Conservation (phyloP, 257 asterid species). For the Dorcoceras hygrometricum region DNA sequence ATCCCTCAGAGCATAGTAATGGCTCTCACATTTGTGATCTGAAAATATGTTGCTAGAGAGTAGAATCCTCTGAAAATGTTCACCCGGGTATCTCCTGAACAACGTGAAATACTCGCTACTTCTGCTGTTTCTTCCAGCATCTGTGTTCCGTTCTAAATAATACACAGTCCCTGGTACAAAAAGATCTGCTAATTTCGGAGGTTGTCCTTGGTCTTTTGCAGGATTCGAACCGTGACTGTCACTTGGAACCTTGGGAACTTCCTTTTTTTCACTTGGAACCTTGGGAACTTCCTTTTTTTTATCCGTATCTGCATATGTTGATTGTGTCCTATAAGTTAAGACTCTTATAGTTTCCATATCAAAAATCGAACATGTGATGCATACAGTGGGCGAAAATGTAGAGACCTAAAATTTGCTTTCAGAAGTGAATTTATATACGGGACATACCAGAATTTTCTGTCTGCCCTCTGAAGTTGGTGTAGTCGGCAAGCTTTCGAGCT, state of each 20-base stretch:
- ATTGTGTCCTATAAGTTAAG: slow-evolving; percentile 4
- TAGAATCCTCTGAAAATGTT: slow-evolving; percentile 72
- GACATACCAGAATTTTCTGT: slow-evolving; percentile 44
- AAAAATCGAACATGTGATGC: background rate
- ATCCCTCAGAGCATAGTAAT: slow-evolving; percentile 78
- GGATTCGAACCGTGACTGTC: slow-evolving; percentile 21
- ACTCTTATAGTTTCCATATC: background rate
- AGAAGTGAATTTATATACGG: background rate
- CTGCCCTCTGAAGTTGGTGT: slow-evolving; percentile 66
- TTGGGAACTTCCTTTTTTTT: slow-evolving; percentile 14
- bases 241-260: slow-evolving; percentile 19
- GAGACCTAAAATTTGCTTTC: background rate
- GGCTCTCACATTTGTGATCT: slow-evolving; percentile 89
- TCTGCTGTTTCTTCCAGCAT: slow-evolving; percentile 27
- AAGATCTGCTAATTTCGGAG: slow-evolving; percentile 32
- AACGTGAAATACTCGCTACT: slow-evolving; percentile 52
- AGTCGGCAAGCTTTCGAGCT: slow-evolving; percentile 75
- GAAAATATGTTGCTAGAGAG: slow-evolving; percentile 79
- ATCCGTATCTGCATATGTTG: slow-evolving; percentile 35
- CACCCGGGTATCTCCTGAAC: slow-evolving; percentile 73
- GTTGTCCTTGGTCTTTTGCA: slow-evolving; percentile 23
- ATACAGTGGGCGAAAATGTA: too few species aligned
- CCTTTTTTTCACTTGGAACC: slow-evolving; percentile 24
- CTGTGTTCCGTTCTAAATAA: slow-evolving; percentile 60
- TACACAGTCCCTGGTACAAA: slow-evolving; percentile 76